Conservation (phyloP, 1,284 basidiomycete species). For the Cutaneotrichosporon daszewskae region DNA sequence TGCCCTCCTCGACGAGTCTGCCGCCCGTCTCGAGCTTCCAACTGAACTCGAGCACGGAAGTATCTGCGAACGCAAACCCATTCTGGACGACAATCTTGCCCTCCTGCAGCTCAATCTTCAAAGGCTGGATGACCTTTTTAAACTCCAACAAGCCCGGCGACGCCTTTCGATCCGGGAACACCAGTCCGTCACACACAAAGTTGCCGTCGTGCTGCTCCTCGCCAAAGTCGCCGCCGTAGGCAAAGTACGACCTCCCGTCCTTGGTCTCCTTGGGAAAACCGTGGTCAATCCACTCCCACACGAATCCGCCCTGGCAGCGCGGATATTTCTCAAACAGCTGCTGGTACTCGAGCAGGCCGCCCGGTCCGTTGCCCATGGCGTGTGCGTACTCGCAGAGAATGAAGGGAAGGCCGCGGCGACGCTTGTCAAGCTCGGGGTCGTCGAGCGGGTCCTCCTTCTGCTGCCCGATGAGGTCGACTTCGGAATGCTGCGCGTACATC, state of each 20-base stretch:
- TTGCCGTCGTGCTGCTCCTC: slow-evolving; percentile 26
- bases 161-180: slow-evolving; percentile 24
- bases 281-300: slow-evolving; percentile 35
- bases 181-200: slow-evolving; percentile 23
- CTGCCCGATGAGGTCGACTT: slow-evolving; percentile 19
- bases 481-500: slow-evolving; percentile 20
- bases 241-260: slow-evolving; percentile 14
- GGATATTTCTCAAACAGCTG: slow-evolving; percentile 22
- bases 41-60: slow-evolving; percentile 10
- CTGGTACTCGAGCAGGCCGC: slow-evolving; percentile 20
- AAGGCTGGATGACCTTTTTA: slow-evolving; percentile 19
- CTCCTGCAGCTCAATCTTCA: slow-evolving; percentile 3
- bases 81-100: slow-evolving; percentile 3
- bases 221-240: slow-evolving; percentile 29
- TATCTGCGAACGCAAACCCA: slow-evolving; percentile 17
- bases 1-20: slow-evolving; percentile 4
- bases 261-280: slow-evolving; percentile 10
- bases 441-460: slow-evolving; percentile 5
- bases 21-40: slow-evolving; percentile 17
- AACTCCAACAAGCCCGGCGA: slow-evolving; percentile 19
- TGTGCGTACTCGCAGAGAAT: slow-evolving; percentile 23
- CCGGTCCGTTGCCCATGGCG: slow-evolving; percentile 28
- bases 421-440: slow-evolving; percentile 9
- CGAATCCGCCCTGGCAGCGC: slow-evolving; percentile 21
- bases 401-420: slow-evolving; percentile 16